Evolutionary conservation across 148 eudicot species (phyloP).

Genomic region (Rhododendron ferrugineum): DNA sequence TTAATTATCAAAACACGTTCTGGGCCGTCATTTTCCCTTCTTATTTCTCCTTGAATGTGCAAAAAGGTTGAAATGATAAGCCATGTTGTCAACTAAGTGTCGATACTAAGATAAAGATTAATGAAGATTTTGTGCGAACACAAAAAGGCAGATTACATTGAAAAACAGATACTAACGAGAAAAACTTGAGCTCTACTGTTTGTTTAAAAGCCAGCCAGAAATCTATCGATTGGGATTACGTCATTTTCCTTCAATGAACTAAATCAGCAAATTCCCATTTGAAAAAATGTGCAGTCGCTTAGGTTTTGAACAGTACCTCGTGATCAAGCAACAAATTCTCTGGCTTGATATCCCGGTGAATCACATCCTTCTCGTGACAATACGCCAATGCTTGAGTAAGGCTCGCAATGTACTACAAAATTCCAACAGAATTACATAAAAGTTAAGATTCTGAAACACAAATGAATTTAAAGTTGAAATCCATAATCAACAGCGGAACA

Average conservation of each 20-base stretch:
- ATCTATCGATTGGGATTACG: background rate
- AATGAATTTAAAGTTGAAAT: background rate
- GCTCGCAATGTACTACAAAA: constrained; percentile 67
- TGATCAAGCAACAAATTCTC: constrained; percentile 91
- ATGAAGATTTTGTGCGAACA: background rate
- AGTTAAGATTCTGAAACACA: background rate
- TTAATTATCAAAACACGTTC: too few species aligned
- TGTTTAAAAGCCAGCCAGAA: background rate
- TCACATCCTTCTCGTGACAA: constrained; percentile 82
- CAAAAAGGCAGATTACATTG: background rate
- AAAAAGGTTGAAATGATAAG: background rate
- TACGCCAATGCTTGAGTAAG: constrained; percentile 75
- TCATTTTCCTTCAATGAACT: background rate
- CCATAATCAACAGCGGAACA: background rate
- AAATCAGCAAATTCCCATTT: background rate
- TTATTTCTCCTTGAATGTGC: background rate
- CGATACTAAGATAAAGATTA: background rate
- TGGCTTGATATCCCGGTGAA: constrained; percentile 95
- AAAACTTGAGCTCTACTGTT: background rate
- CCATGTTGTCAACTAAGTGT: background rate
- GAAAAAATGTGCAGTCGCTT: background rate
- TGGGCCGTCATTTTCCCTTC: background rate
- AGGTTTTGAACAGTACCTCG: constrained; percentile 42
- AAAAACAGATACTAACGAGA: background rate
- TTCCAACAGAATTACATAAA: constrained; percentile 7